phyloP scores from a whole-genome alignment of 2,329 filamentous ascomycete genomes.

The Tolypocladium ophioglossoides region DNA sequence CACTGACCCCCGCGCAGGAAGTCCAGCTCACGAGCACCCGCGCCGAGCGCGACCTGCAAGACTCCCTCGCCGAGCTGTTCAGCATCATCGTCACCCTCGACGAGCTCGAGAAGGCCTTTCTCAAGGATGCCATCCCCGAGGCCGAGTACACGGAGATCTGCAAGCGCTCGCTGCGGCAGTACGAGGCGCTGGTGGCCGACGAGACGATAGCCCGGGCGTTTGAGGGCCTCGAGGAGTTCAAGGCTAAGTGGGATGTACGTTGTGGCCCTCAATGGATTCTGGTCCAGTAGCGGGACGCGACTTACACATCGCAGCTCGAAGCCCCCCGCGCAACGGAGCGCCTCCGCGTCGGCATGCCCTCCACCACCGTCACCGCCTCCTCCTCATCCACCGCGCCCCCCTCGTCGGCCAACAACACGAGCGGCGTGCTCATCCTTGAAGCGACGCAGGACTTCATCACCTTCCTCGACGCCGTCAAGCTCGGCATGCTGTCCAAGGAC shows the following conservation, averaged over 20 bases:
- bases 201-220: constrained; percentile 87
- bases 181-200: constrained; percentile 86
- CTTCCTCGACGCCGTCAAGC: constrained; percentile 85
- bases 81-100: constrained; percentile 95
- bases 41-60: constrained; percentile 84
- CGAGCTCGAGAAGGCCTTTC: constrained; percentile 89
- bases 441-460: constrained; percentile 99
- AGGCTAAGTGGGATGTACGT: constrained; percentile 80
- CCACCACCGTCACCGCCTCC: constrained; percentile 57
- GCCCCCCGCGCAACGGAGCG: constrained; percentile 89
- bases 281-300: background rate
- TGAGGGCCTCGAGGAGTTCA: constrained; percentile 81
- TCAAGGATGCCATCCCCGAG: constrained; percentile 90
- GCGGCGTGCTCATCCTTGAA: constrained; percentile 64
- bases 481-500: constrained; percentile 89
- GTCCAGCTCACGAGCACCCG: constrained; percentile 82
- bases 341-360: constrained; percentile 83
- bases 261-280: background rate
- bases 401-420: constrained; percentile 36
- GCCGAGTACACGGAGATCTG: constrained; percentile 94
- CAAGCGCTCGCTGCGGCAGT: constrained; percentile 86
- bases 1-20: constrained; percentile 48
- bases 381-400: constrained; percentile 33
- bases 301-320: constrained; percentile 55
- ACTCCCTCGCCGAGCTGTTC: constrained; percentile 93